These are phyloP conservation scores for Barnettozyma salicaria DNA, from an alignment of 805 yeast genomes.

Conservation along the genomic window DNA sequence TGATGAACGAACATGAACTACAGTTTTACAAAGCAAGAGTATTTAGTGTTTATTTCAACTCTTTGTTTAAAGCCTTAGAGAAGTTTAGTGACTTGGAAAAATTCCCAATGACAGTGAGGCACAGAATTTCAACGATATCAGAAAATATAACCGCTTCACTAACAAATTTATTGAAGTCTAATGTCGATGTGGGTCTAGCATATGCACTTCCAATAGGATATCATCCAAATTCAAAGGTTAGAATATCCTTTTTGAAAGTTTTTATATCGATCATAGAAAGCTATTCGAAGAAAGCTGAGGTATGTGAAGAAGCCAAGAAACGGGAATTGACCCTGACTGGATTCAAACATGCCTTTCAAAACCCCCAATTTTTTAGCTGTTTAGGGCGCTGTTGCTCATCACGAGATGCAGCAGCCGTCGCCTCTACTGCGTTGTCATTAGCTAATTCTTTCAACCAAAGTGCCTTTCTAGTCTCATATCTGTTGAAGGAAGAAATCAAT, in stretches of 20 bases:
- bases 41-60: constrained; percentile 65
- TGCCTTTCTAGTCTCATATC: constrained; percentile 43
- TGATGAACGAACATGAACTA: constrained; percentile 46
- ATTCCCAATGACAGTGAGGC: constrained; percentile 36
- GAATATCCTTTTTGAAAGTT: constrained; percentile 71
- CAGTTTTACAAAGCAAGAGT: constrained; percentile 51
- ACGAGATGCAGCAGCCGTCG: constrained; percentile 62
- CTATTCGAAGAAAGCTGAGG: constrained; percentile 19
- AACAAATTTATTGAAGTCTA: constrained; percentile 63
- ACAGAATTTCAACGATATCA: constrained; percentile 50
- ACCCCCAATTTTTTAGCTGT: constrained; percentile 42
- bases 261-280: constrained; percentile 57
- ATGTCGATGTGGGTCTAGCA: constrained; percentile 70
- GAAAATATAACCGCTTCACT: constrained; percentile 61
- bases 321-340: constrained; percentile 24
- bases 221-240: constrained; percentile 56
- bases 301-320: constrained; percentile 26
- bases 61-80: constrained; percentile 42
- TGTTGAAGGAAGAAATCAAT: constrained; percentile 58
- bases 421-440: constrained; percentile 55
- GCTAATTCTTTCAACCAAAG: constrained; percentile 40
- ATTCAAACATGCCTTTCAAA: constrained; percentile 28
- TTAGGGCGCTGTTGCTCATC: constrained; percentile 60
- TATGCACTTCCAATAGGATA: constrained; percentile 76
- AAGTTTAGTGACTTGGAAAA: constrained; percentile 31